A percentile compares a stretch with the other conserved stretches of the same genome.
Evolutionary conservation across 371 early-diverging fungal species (phyloP).

Genomic region (Mucor circinelloides): DNA sequence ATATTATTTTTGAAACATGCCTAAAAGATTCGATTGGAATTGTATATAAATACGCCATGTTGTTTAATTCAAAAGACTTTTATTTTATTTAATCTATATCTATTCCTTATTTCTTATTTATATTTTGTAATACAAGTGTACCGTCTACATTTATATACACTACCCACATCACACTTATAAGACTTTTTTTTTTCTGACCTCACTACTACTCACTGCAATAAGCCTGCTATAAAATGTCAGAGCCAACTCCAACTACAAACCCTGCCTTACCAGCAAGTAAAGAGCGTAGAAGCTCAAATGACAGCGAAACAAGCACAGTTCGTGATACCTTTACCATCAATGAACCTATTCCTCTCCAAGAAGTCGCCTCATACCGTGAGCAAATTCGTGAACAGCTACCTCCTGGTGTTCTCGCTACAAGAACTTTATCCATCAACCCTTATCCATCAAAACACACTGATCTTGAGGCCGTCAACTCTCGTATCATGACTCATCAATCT

Average conservation of each 20-base stretch:
- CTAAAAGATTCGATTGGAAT: not conserved
- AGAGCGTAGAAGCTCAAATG: not conserved
- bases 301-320: conserved; percentile 18
- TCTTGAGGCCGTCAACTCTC: conserved; percentile 14
- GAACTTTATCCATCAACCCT: conserved; percentile 21
- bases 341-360: conserved; percentile 24
- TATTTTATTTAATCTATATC: not conserved
- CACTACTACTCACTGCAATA: not conserved
- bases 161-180: not conserved
- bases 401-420: conserved; percentile 24
- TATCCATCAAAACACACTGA: conserved; percentile 21
- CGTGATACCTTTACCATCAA: conserved; percentile 17
- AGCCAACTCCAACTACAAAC: not conserved
- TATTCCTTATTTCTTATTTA: too few species aligned
- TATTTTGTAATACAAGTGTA: not conserved
- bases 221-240: not conserved
- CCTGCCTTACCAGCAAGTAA: not conserved
- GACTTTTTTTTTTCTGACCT: not conserved
- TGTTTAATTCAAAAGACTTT: too few species aligned
- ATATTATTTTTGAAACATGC: not conserved
- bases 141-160: not conserved
- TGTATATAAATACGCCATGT: conserved; percentile 3
- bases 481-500: conserved; percentile 14
- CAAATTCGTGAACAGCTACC: conserved; percentile 29
- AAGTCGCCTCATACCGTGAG: conserved; percentile 16